phyloP scores from a whole-genome alignment of 495 filamentous ascomycete species.

The Penicillium coffeae region DNA sequence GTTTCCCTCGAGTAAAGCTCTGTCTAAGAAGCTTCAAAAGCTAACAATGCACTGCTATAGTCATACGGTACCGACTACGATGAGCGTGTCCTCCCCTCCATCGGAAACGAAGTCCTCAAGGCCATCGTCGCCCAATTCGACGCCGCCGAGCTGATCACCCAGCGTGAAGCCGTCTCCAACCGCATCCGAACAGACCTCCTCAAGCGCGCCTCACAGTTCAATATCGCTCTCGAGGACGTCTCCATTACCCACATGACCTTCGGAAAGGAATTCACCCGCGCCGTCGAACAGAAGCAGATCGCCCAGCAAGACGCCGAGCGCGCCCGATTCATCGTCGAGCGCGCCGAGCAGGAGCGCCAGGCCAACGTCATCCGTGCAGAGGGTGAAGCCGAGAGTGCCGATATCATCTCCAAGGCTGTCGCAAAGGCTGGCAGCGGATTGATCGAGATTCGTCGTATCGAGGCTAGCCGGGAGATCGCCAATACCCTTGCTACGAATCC shows the following conservation, averaged over 20 bases:
- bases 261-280: constrained; percentile 96
- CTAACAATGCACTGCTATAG: constrained; percentile 17
- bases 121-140: constrained; percentile 99
- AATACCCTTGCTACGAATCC: constrained; percentile 84
- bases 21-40: background rate
- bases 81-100: constrained; percentile 97
- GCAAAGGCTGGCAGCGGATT: constrained; percentile 89
- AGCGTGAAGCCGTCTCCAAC: constrained; percentile 92
- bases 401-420: constrained; percentile 87
- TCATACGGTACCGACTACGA: constrained; percentile 95
- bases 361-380: constrained; percentile 97
- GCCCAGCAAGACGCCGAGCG: constrained; percentile 98
- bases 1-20: too few relatives aligned
- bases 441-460: constrained; percentile 92
- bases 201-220: constrained; percentile 96
- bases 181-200: constrained; percentile 93
- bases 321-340: constrained; percentile 96
- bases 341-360: constrained; percentile 97
- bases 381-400: constrained; percentile 94
- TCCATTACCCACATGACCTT: constrained; percentile 99
- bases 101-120: constrained; percentile 99
- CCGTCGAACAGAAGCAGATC: constrained; percentile 99
- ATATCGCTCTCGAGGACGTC: constrained; percentile 97
- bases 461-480: constrained; percentile 95
- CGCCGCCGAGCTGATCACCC: constrained; percentile 98